Conservation (phyloP, 1,284 basidiomycete genomes). For the Trichosporon coremiiforme region DNA sequence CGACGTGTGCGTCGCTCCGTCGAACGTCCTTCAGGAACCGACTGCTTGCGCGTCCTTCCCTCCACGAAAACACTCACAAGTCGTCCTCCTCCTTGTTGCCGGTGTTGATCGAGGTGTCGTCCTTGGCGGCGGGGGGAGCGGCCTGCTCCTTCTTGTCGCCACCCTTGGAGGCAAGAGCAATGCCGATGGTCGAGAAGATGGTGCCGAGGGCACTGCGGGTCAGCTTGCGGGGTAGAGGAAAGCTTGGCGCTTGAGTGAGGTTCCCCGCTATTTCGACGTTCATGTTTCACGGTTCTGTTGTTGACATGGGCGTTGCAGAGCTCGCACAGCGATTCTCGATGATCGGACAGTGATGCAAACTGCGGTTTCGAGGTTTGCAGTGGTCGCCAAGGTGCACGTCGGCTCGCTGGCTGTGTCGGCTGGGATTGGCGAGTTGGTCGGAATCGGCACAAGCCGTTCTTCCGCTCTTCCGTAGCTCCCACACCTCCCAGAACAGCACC, state of each 20-base stretch:
- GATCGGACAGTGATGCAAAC: background rate
- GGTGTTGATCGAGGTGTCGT: conserved; percentile 33
- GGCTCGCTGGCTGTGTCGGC: background rate
- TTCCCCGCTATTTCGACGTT: background rate
- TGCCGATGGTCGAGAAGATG: conserved; percentile 47
- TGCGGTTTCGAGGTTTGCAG: background rate
- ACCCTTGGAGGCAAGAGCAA: conserved; percentile 42
- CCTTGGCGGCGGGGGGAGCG: conserved; percentile 27
- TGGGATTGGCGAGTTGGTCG: background rate
- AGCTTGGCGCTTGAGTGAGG: background rate
- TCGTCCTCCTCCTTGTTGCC: conserved; percentile 39
- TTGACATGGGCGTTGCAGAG: background rate
- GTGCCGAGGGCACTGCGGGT: conserved; percentile 50
- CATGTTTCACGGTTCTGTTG: background rate
- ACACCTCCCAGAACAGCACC: background rate
- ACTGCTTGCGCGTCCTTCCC: background rate
- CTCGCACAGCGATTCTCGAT: background rate
- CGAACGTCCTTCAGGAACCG: background rate
- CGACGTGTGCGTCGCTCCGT: background rate
- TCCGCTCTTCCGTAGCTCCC: background rate
- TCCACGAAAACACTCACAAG: conserved; percentile 34
- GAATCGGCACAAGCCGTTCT: background rate
- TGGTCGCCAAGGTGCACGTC: background rate
- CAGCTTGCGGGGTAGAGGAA: background rate
- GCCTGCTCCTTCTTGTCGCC: conserved; percentile 44